A percentile compares a stretch with the other conserved stretches of the same genome.
phyloP scores from a whole-genome alignment of 768 basidiomycete species.

The Lactifluus echinatus region DNA sequence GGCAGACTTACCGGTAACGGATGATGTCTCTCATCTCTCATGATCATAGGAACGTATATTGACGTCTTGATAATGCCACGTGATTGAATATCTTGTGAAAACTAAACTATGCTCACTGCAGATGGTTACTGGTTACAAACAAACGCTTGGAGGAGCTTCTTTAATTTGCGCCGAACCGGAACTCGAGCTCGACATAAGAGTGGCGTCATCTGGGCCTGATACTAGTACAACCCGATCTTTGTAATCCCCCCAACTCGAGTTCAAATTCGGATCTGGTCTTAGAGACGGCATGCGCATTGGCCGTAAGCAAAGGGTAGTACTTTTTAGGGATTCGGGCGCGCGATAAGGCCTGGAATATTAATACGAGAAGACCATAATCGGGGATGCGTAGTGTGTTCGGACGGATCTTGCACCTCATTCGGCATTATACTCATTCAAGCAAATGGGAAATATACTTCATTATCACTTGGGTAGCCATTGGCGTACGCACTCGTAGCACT shows the following conservation, averaged over 20 bases:
- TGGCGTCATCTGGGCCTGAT: no score
- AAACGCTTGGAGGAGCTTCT: neutral
- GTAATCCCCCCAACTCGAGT: neutral
- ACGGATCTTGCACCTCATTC: conserved; percentile 7
- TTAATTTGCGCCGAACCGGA: neutral
- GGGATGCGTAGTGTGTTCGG: neutral
- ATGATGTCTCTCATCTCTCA: neutral
- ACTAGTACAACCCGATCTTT: neutral
- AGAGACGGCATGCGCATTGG: no score
- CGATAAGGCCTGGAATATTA: neutral
- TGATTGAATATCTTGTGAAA: neutral
- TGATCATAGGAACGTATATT: neutral
- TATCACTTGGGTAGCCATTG: neutral
- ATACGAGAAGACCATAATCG: neutral
- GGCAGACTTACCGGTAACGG: neutral
- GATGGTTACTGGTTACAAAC: neutral
- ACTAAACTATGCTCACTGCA: neutral
- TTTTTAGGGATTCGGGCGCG: no score
- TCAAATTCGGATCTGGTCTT: neutral
- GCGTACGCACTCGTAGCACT: neutral
- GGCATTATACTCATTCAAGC: neutral
- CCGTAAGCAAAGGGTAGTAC: no score
- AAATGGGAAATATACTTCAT: neutral
- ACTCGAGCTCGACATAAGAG: neutral
- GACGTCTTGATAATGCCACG: neutral